A percentile compares a stretch with the other conserved stretches of the same genome.
Conservation (phyloP, 2,329 filamentous ascomycete species). For the Arthrinium puccinioides region DNA sequence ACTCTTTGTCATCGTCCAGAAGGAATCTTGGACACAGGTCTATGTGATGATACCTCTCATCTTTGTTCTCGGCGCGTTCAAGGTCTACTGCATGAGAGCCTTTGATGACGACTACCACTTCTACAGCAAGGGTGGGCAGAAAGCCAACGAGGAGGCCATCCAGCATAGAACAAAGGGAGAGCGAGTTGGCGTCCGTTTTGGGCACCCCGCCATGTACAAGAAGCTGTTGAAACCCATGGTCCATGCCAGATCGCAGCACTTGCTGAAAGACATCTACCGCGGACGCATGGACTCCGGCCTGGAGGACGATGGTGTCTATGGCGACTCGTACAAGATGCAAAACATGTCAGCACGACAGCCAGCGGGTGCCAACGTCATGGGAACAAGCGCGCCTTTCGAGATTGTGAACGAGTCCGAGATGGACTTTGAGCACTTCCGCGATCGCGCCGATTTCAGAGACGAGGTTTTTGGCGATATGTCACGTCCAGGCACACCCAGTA, state of each 20-base stretch:
- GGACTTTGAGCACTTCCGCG: slow-evolving; percentile 84
- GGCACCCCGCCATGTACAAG: slow-evolving; percentile 83
- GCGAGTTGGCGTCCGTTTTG: slow-evolving; percentile 68
- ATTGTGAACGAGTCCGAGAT: slow-evolving; percentile 77
- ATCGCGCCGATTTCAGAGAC: slow-evolving; percentile 76
- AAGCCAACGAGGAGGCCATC: slow-evolving; percentile 34
- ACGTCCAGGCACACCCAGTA: slow-evolving; percentile 51
- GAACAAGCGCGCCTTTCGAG: slow-evolving; percentile 61
- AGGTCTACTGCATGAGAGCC: slow-evolving; percentile 67
- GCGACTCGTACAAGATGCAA: slow-evolving; percentile 71
- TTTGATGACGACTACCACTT: slow-evolving; percentile 81
- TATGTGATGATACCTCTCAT: slow-evolving; percentile 75
- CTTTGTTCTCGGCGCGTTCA: slow-evolving; percentile 74
- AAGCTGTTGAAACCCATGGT: slow-evolving; percentile 95
- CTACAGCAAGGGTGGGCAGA: slow-evolving; percentile 46
- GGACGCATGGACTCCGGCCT: slow-evolving; percentile 65
- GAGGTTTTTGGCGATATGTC: slow-evolving; percentile 55
- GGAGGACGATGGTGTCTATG: slow-evolving; percentile 60
- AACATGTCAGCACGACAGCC: slow-evolving; percentile 52
- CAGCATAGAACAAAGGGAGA: slow-evolving; percentile 50
- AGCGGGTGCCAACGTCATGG: slow-evolving; percentile 31
- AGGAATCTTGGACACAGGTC: slow-evolving; percentile 55
- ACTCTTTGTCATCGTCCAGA: slow-evolving; percentile 64
- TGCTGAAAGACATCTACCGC: slow-evolving; percentile 74
- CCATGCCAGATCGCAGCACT: slow-evolving; percentile 75